These are phyloP conservation scores for Casuarina glauca DNA, from an alignment of 306 rosid genomes.

Conservation along the genomic window DNA sequence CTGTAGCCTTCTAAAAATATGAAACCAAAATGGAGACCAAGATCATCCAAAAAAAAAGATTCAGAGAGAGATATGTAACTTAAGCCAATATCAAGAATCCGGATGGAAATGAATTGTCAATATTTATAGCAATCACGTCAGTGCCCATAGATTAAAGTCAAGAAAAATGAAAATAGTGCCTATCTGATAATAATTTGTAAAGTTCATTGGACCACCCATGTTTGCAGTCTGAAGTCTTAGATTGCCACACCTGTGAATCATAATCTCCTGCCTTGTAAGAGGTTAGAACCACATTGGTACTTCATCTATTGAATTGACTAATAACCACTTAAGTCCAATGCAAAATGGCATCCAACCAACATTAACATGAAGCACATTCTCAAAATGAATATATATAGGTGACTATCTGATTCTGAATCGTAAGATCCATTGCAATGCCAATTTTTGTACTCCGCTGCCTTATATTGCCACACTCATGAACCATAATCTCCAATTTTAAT, in stretches of 20 bases:
- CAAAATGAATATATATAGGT: neutral
- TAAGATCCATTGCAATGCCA: no score
- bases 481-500: no score
- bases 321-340: neutral
- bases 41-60: neutral
- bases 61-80: neutral
- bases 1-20: neutral
- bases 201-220: neutral
- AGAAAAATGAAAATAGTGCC: no score
- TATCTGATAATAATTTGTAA: neutral
- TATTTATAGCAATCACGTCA: neutral
- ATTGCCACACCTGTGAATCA: neutral
- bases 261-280: neutral
- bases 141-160: neutral
- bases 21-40: neutral
- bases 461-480: no score
- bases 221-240: neutral
- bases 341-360: neutral
- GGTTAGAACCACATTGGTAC: neutral
- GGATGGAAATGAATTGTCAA: neutral
- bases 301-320: neutral
- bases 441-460: no score
- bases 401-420: no score
- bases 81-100: neutral
- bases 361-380: neutral